A percentile compares a stretch with the other conserved stretches of the same genome.
phyloP scores from a whole-genome alignment of 2,329 filamentous ascomycete genomes.

The Penicillium sp. region DNA sequence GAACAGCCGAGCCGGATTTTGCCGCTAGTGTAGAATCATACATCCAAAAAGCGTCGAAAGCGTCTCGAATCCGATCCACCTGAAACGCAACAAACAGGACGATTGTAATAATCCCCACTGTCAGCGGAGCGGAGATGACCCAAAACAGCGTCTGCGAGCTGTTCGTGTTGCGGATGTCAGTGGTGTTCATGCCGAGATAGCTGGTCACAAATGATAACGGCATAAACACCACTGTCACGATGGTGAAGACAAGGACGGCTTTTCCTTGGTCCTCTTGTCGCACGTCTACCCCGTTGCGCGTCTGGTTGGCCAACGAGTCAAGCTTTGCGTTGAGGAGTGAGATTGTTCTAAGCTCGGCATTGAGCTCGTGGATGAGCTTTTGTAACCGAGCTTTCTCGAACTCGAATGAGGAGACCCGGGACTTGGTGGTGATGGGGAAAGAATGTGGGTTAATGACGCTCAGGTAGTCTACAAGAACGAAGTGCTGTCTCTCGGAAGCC shows the following conservation, averaged over 20 bases:
- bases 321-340: neutral
- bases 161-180: constrained; percentile 26
- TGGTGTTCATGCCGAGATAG: constrained; percentile 23
- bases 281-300: neutral
- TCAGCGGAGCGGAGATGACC: constrained; percentile 12
- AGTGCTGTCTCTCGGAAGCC: too few relatives aligned
- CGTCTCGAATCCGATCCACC: neutral
- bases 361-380: neutral
- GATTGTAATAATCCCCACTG: neutral
- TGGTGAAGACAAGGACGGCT: constrained; percentile 34
- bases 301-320: neutral
- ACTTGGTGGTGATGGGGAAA: neutral
- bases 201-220: constrained; percentile 11
- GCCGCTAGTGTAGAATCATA: too few relatives aligned
- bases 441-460: neutral
- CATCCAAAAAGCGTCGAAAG: neutral
- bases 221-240: constrained; percentile 34
- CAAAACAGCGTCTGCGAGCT: constrained; percentile 27
- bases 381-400: neutral
- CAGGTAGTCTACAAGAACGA: too few relatives aligned
- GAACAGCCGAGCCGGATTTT: neutral
- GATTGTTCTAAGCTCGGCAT: neutral
- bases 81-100: neutral
- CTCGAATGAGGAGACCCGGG: neutral
- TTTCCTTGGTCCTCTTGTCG: constrained; percentile 16